phyloP scores from a whole-genome alignment of 1,284 basidiomycete genomes.

The Amylostereum areolatum region DNA sequence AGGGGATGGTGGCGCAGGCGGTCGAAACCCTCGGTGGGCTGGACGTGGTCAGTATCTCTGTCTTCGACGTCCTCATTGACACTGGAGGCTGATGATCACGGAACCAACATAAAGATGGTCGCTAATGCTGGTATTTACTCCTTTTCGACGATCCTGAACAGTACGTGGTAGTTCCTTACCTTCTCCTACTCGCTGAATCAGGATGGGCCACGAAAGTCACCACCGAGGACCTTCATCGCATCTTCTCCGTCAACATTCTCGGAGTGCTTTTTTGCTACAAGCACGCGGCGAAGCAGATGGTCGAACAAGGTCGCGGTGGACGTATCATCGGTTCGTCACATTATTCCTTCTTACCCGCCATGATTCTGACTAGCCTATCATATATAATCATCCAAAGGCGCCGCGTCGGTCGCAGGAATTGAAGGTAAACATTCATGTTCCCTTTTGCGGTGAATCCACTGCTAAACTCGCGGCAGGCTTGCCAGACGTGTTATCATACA shows the following conservation, averaged over 20 bases:
- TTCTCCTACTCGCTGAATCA: not conserved
- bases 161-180: not conserved
- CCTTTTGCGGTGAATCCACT: slow-evolving; percentile 1
- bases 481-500: slow-evolving; percentile 8
- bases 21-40: slow-evolving; percentile 20
- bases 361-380: not conserved
- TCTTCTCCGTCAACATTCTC: slow-evolving; percentile 21
- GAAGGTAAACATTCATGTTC: slow-evolving; percentile 8
- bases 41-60: slow-evolving; percentile 15
- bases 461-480: not conserved
- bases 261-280: slow-evolving; percentile 26
- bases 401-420: slow-evolving; percentile 16
- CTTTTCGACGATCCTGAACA: not conserved
- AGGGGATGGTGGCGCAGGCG: slow-evolving; percentile 14
- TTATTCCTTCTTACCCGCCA: slow-evolving; percentile 17
- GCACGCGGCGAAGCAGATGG: slow-evolving; percentile 23
- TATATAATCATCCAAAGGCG: slow-evolving; percentile 8
- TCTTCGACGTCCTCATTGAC: not conserved
- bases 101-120: slow-evolving; percentile 17
- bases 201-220: slow-evolving; percentile 6
- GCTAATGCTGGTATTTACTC: slow-evolving; percentile 20
- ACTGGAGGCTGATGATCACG: not conserved
- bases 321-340: slow-evolving; percentile 25
- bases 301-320: slow-evolving; percentile 25
- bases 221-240: slow-evolving; percentile 15